phyloP scores from a whole-genome alignment of 495 filamentous ascomycete genomes.

The Neurospora discreta region DNA sequence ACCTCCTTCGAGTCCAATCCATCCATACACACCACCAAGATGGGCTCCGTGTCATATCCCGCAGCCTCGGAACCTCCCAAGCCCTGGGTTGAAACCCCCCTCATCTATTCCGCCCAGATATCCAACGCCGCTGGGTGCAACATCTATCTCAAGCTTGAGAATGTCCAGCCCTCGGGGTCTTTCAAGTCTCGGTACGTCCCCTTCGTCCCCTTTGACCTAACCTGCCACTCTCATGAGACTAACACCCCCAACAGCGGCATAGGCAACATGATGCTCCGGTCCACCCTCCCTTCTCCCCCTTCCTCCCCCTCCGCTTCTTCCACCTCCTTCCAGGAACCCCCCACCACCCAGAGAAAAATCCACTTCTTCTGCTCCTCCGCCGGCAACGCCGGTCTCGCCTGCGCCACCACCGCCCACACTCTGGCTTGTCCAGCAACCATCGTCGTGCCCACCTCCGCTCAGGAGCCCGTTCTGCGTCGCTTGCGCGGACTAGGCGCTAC shows the following conservation, averaged over 20 bases:
- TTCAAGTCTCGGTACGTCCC: conserved; percentile 71
- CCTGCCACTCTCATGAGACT: neutral
- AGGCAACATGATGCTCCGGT: conserved; percentile 61
- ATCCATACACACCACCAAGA: conserved; percentile 6
- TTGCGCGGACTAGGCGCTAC: conserved; percentile 48
- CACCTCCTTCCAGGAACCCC: neutral
- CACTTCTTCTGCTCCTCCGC: conserved; percentile 86
- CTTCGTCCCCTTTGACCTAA: neutral
- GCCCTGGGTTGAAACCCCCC: conserved; percentile 65
- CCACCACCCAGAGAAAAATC: conserved; percentile 16
- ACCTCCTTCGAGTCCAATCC: neutral
- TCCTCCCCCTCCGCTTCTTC: conserved; percentile 12
- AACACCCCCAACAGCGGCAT: conserved; percentile 39
- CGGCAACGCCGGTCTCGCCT: conserved; percentile 88
- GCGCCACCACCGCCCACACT: conserved; percentile 61
- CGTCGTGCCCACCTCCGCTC: conserved; percentile 62
- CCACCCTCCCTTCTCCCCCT: conserved; percentile 27
- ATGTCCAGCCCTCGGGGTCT: conserved; percentile 82
- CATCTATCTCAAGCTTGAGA: conserved; percentile 89
- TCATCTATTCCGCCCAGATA: conserved; percentile 54
- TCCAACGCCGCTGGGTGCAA: conserved; percentile 64
- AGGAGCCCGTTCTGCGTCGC: conserved; percentile 49
- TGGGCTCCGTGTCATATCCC: conserved; percentile 23
- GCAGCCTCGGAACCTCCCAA: conserved; percentile 21
- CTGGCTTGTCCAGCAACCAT: conserved; percentile 71